Conservation (phyloP, 768 basidiomycete species). For the Collybia mongolica region DNA sequence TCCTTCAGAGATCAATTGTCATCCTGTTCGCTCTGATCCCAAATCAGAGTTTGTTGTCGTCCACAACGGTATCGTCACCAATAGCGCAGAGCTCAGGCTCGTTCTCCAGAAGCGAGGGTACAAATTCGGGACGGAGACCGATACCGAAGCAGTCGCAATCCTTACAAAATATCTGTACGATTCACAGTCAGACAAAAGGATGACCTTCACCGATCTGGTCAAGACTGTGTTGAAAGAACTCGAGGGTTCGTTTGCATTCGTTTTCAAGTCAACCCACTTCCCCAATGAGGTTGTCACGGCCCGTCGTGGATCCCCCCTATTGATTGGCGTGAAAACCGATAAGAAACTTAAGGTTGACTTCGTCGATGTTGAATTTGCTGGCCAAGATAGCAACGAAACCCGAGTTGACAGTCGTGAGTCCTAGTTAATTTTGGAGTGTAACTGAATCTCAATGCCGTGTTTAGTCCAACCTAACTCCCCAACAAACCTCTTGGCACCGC, state of each 20-base stretch:
- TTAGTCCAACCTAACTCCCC: constrained; percentile 52
- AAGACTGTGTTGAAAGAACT: constrained; percentile 97
- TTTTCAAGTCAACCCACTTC: constrained; percentile 96
- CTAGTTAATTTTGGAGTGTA: constrained; percentile 4
- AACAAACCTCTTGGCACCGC: constrained; percentile 64
- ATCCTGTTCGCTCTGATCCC: constrained; percentile 86
- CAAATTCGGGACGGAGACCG: constrained; percentile 92
- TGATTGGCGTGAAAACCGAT: constrained; percentile 99
- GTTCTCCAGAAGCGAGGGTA: constrained; percentile 96
- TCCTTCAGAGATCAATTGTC: constrained; percentile 87
- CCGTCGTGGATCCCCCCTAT: constrained; percentile 93
- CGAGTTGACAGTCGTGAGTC: constrained; percentile 41
- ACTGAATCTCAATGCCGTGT: background rate
- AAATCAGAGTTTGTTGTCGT: constrained; percentile 87
- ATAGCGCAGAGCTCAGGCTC: constrained; percentile 81
- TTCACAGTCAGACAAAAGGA: constrained; percentile 80
- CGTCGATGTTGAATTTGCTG: constrained; percentile 94
- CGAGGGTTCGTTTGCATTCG: constrained; percentile 98
- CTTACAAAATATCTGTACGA: constrained; percentile 97
- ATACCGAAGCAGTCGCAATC: constrained; percentile 97
- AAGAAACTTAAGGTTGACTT: constrained; percentile 99
- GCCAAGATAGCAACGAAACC: constrained; percentile 54
- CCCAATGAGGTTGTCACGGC: constrained; percentile 96
- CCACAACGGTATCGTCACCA: constrained; percentile 99
- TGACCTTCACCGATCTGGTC: constrained; percentile 88